Conservation (phyloP, 2,329 filamentous ascomycete species). For the Talaromyces sp. region DNA sequence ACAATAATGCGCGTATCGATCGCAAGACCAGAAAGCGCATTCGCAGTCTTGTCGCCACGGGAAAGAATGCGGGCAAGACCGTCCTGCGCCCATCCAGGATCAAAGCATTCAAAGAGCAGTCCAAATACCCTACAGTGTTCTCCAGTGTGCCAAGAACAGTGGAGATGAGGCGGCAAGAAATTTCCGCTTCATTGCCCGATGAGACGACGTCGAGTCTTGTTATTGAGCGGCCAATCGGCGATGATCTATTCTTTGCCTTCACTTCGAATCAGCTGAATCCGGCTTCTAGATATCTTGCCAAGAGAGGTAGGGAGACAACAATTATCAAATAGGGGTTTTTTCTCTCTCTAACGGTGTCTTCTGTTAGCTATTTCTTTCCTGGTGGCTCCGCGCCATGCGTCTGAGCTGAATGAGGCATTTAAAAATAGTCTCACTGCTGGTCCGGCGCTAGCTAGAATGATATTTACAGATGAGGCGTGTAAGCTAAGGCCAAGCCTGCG, state of each 20-base stretch:
- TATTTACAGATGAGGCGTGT: conserved; percentile 18
- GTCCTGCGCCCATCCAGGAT: conserved; percentile 15
- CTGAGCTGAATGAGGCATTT: conserved; percentile 10
- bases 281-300: conserved; percentile 5
- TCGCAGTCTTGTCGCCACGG: conserved; percentile 14
- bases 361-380: conserved; percentile 13
- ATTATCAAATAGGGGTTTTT: neutral
- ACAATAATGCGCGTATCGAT: conserved; percentile 13
- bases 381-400: conserved; percentile 10
- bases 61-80: conserved; percentile 17
- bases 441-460: conserved; percentile 8
- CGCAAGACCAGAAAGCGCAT: conserved; percentile 16
- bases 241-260: conserved; percentile 8
- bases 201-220: neutral
- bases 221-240: conserved; percentile 12
- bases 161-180: neutral
- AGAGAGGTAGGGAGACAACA: conserved; percentile 5
- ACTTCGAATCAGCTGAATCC: conserved; percentile 5
- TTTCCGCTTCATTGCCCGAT: neutral
- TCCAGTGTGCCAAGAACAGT: neutral
- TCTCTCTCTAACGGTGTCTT: neutral
- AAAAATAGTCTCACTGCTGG: neutral
- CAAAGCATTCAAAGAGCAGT: conserved; percentile 6
- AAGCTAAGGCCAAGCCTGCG: neutral
- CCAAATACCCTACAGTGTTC: neutral